A percentile compares a stretch with the other conserved stretches of the same genome.
Conservation (phyloP, 371 early-diverging fungal genomes). For the Lichtheimia hyalospora region DNA sequence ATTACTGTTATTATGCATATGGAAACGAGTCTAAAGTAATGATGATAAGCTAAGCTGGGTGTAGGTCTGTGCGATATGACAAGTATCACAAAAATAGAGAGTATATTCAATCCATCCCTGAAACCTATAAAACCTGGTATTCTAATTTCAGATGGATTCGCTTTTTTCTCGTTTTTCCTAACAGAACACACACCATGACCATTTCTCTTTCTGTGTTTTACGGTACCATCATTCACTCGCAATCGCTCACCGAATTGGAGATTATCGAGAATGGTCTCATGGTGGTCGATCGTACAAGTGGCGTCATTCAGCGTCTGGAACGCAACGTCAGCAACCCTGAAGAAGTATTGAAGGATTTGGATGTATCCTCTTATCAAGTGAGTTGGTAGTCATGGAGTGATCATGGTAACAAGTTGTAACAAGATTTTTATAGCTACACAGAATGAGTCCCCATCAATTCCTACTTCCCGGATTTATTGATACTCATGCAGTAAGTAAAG, state of each 20-base stretch:
- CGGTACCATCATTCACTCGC: constrained; percentile 72
- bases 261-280: constrained; percentile 54
- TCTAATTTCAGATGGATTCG: not conserved
- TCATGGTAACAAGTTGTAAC: no score
- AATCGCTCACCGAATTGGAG: constrained; percentile 58
- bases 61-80: no score
- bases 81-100: no score
- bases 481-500: constrained; percentile 79
- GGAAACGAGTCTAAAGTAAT: not conserved
- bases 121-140: no score
- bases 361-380: constrained; percentile 13
- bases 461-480: constrained; percentile 89
- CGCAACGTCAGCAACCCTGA: constrained; percentile 37
- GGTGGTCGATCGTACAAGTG: constrained; percentile 50
- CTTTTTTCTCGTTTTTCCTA: not conserved
- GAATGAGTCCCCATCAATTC: constrained; percentile 60
- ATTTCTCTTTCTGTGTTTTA: constrained; percentile 40
- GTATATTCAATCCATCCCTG: no score
- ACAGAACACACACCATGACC: not conserved
- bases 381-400: not conserved
- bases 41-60: not conserved
- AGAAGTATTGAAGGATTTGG: constrained; percentile 14
- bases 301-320: constrained; percentile 57
- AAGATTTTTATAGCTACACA: constrained; percentile 28
- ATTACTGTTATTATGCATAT: not conserved